Percentiles rank a stretch among this genome's conserved stretches.
Evolutionary conservation across 2,329 filamentous ascomycete genomes (phyloP).

Genomic region (Xylogone sp.): DNA sequence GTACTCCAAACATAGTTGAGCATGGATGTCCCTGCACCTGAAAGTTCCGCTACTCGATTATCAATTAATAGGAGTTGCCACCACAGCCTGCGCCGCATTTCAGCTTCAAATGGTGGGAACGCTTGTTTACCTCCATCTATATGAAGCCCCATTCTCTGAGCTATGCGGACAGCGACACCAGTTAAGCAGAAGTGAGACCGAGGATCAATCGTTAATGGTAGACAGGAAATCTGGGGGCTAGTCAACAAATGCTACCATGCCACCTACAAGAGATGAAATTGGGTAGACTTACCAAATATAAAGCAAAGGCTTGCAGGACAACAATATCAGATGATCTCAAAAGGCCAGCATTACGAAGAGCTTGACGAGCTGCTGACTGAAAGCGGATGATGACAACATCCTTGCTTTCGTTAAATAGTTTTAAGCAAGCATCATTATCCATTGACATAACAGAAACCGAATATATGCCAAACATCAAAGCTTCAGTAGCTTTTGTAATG

Average conservation of each 20-base stretch:
- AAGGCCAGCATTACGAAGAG: constrained; percentile 62
- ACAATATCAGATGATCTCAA: constrained; percentile 61
- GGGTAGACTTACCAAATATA: constrained; percentile 54
- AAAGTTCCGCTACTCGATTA: constrained; percentile 48
- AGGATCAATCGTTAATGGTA: constrained; percentile 33
- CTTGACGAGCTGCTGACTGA: constrained; percentile 57
- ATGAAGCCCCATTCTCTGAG: constrained; percentile 45
- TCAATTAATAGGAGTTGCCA: constrained; percentile 62
- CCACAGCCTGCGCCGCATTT: constrained; percentile 59
- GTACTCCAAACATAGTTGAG: constrained; percentile 41
- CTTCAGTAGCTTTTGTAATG: constrained; percentile 49
- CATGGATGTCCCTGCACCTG: constrained; percentile 44
- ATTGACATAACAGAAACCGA: constrained; percentile 55
- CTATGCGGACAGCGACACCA: constrained; percentile 44
- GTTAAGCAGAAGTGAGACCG: constrained; percentile 45
- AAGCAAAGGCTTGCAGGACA: constrained; percentile 62
- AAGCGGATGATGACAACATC: constrained; percentile 47
- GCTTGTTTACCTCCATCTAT: constrained; percentile 32
- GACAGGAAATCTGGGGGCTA: constrained; percentile 17
- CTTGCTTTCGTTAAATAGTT: constrained; percentile 51
- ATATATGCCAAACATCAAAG: constrained; percentile 66
- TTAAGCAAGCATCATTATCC: constrained; percentile 47
- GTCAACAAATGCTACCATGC: too few relatives aligned
- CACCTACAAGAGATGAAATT: not conserved
- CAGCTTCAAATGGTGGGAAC: constrained; percentile 46